Base-by-base conservation (phyloP, 31 red algal genomes). In the Endocladia muricata region DNA sequence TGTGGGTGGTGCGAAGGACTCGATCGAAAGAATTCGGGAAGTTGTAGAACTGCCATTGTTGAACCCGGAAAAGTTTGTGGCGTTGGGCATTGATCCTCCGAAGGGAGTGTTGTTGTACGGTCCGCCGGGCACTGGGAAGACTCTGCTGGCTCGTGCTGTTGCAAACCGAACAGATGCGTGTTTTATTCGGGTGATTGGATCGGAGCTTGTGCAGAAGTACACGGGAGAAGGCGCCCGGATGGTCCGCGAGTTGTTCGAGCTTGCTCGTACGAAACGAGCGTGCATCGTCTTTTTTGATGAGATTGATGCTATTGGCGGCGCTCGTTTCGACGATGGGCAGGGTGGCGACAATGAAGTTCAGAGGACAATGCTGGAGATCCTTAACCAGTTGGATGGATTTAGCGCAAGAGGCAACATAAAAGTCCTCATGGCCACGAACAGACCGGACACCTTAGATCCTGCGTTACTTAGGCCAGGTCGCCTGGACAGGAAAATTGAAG, bases 211-310 rank as follows among this genome's bases (percentile, higher is more conserved):
- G 32, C 97, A 99, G 55, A 99, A 99, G 61, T 99, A 99, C 54
- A 90, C 88, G 0, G 97, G 97, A 49, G 97, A 99, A 75, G 97
- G 97, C 26, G 93, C 97, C 25, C 91, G 97, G 57, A 99, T 99
- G 97, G 97, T 99, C 2, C 86, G 97, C 42, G 97, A 99, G 64
- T 42, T 99, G 66, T 99, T 99, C 61, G 85, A 93, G 61, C 78
- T 99, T 70, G 97, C 97, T 44, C 85, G 97, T 30, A 92, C 84
- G 17, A 99, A 99, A 51, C 81, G 87, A 19, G 93, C 97, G 19
- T 95, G 92, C 58, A 99, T 99, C 85, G 91, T 99, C 19, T 99
- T 99, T 73, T 96, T 99, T 54, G 97, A 99, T 52, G 97, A 99
- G 56, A 74, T 99, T 65, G 97, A 99, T 60, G 97, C 97, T 11